Conservation (phyloP, 805 yeast genomes). For the Ogataea dorogensis region DNA sequence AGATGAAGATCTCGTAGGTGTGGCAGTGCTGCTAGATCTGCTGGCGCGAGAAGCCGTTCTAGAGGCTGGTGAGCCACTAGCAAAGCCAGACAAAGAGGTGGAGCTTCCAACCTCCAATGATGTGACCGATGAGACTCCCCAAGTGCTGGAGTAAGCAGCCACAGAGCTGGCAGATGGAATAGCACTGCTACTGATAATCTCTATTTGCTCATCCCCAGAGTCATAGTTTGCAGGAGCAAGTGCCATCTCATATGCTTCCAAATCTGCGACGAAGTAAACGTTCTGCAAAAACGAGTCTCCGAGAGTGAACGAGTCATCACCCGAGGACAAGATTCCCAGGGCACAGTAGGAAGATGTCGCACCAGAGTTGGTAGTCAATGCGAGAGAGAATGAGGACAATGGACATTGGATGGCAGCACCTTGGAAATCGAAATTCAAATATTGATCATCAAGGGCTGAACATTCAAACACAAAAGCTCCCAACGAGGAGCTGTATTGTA, state of each 20-base stretch:
- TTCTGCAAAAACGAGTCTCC: slow-evolving; percentile 55
- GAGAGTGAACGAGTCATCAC: slow-evolving; percentile 38
- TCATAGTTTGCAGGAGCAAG: slow-evolving; percentile 45
- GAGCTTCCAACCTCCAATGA: slow-evolving; percentile 6
- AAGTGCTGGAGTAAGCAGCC: slow-evolving; percentile 44
- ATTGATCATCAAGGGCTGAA: slow-evolving; percentile 24
- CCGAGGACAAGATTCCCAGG: slow-evolving; percentile 39
- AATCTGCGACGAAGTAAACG: slow-evolving; percentile 55
- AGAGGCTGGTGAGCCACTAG: not conserved
- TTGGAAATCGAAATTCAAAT: slow-evolving; percentile 51
- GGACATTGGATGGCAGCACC: slow-evolving; percentile 58
- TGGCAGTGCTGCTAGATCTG: not conserved
- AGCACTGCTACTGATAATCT: slow-evolving; percentile 38
- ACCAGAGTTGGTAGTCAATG: slow-evolving; percentile 18
- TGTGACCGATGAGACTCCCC: slow-evolving; percentile 23
- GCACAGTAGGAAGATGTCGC: slow-evolving; percentile 39
- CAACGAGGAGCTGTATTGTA: slow-evolving; percentile 38
- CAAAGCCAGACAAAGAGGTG: slow-evolving; percentile 5
- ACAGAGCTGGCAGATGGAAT: slow-evolving; percentile 56
- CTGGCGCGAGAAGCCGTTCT: not conserved
- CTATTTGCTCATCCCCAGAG: slow-evolving; percentile 40
- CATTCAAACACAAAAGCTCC: slow-evolving; percentile 53
- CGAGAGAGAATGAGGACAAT: slow-evolving; percentile 29
- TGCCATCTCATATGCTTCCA: slow-evolving; percentile 43
- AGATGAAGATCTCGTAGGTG: slow-evolving; percentile 3